Evolutionary conservation across 768 basidiomycete species (phyloP).

Genomic region (Arthromyces matolae): DNA sequence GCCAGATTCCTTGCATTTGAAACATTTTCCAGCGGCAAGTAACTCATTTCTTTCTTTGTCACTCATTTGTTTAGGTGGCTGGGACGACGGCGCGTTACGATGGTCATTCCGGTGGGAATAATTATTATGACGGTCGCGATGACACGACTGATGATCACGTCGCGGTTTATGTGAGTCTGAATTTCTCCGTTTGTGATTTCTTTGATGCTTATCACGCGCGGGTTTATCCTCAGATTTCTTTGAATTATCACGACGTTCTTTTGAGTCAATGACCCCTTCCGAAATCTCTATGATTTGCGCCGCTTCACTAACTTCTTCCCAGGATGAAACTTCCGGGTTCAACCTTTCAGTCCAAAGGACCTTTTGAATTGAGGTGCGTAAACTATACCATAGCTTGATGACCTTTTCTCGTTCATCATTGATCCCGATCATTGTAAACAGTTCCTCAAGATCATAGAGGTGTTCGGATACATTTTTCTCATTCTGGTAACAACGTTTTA

Average conservation of each 20-base stretch:
- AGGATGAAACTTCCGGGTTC: conserved; percentile 9
- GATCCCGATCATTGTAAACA: conserved; percentile 30
- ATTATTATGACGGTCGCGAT: not conserved
- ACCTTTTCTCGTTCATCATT: conserved; percentile 20
- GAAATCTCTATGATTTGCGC: conserved; percentile 8
- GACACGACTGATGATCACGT: not conserved
- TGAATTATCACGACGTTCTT: not conserved
- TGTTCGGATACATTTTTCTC: conserved; percentile 27
- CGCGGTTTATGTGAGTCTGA: too few species aligned
- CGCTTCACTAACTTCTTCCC: conserved; percentile 8
- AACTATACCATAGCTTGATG: conserved; percentile 25
- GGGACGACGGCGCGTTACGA: too few species aligned
- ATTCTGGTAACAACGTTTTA: conserved; percentile 21
- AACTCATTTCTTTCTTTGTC: conserved; percentile 7
- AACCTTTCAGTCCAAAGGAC: conserved; percentile 4
- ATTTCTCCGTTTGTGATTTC: not conserved
- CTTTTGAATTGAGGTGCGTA: not conserved
- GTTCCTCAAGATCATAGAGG: conserved; percentile 29
- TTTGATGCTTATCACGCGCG: not conserved
- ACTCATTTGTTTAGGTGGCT: too few species aligned
- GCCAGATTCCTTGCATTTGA: conserved; percentile 1
- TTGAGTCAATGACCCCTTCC: not conserved
- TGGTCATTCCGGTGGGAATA: too few species aligned
- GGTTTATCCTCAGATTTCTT: too few species aligned
- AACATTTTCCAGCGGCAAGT: conserved; percentile 3